These are phyloP conservation scores for Yamadazyma paraphyllophila DNA, from an alignment of 805 yeast genomes.

Conservation along the genomic window DNA sequence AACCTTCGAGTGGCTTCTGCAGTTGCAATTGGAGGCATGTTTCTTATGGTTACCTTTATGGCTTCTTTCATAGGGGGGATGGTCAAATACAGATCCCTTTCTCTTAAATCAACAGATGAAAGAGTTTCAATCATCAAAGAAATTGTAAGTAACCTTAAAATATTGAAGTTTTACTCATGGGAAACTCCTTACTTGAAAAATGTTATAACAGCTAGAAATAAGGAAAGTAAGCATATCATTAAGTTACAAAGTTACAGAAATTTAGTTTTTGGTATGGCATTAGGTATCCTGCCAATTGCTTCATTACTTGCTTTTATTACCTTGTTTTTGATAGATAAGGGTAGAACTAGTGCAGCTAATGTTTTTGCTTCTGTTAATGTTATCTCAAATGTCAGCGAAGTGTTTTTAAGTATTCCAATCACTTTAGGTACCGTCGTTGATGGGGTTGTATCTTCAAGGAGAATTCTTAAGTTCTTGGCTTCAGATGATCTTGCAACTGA, in stretches of 20 bases:
- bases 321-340: constrained; percentile 27
- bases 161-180: constrained; percentile 89
- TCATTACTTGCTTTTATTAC: constrained; percentile 55
- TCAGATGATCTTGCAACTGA: constrained; percentile 30
- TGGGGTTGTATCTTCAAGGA: constrained; percentile 56
- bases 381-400: constrained; percentile 58
- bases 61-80: constrained; percentile 47
- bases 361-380: constrained; percentile 69
- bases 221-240: constrained; percentile 60
- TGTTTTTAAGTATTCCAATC: constrained; percentile 64
- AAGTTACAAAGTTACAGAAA: constrained; percentile 65
- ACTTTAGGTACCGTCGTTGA: constrained; percentile 66
- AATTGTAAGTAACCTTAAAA: constrained; percentile 69
- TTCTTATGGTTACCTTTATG: constrained; percentile 43
- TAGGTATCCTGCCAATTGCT: constrained; percentile 64
- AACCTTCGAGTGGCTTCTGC: constrained; percentile 71
- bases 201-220: constrained; percentile 51
- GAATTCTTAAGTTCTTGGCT: constrained; percentile 54
- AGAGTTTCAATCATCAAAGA: constrained; percentile 78
- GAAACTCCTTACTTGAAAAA: constrained; percentile 69
- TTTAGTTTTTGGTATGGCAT: constrained; percentile 57
- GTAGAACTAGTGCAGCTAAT: constrained; percentile 50
- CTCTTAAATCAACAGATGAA: constrained; percentile 65
- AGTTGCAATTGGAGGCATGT: constrained; percentile 59
- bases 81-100: constrained; percentile 51